A percentile compares a stretch with the other conserved stretches of the same genome.
phyloP scores from a whole-genome alignment of 371 early-diverging fungal genomes.

The Batkoa obscura region DNA sequence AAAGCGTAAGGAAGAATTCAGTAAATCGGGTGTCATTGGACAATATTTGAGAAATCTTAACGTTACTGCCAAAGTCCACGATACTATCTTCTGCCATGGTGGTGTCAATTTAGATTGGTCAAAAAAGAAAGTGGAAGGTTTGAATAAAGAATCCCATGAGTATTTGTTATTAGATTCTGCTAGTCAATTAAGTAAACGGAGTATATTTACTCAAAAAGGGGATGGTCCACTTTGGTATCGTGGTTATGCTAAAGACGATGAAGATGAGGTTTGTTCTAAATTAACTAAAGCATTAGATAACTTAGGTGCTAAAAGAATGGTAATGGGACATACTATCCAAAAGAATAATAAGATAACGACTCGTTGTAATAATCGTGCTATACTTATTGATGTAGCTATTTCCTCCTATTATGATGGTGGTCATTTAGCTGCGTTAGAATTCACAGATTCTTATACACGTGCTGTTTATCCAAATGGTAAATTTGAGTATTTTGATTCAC shows the following conservation, averaged over 20 bases:
- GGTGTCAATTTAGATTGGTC: slow-evolving; percentile 35
- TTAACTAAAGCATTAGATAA: slow-evolving; percentile 25
- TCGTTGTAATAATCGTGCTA: slow-evolving; percentile 35
- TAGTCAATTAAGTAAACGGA: not conserved
- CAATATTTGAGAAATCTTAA: slow-evolving; percentile 24
- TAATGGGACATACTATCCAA: slow-evolving; percentile 57
- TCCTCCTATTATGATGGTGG: slow-evolving; percentile 32
- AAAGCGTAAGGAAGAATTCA: slow-evolving; percentile 28
- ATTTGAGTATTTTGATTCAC: no score
- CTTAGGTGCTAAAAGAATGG: slow-evolving; percentile 42
- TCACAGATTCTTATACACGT: not conserved
- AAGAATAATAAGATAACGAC: slow-evolving; percentile 32
- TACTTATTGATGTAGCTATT: slow-evolving; percentile 57
- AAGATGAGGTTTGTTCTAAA: slow-evolving; percentile 20
- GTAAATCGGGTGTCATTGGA: slow-evolving; percentile 43
- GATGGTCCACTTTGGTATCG: slow-evolving; percentile 38
- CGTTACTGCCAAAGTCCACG: slow-evolving; percentile 31
- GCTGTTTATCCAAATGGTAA: not conserved
- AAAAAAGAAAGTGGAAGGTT: slow-evolving; percentile 11
- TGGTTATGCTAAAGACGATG: slow-evolving; percentile 37
- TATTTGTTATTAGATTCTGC: not conserved
- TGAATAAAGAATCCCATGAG: not conserved
- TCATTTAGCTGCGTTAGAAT: slow-evolving; percentile 8
- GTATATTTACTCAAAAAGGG: slow-evolving; percentile 8
- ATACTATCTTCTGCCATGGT: slow-evolving; percentile 53